These are phyloP conservation scores for Aspergillus affinis DNA, from an alignment of 495 filamentous ascomycete genomes.

Conservation along the genomic window DNA sequence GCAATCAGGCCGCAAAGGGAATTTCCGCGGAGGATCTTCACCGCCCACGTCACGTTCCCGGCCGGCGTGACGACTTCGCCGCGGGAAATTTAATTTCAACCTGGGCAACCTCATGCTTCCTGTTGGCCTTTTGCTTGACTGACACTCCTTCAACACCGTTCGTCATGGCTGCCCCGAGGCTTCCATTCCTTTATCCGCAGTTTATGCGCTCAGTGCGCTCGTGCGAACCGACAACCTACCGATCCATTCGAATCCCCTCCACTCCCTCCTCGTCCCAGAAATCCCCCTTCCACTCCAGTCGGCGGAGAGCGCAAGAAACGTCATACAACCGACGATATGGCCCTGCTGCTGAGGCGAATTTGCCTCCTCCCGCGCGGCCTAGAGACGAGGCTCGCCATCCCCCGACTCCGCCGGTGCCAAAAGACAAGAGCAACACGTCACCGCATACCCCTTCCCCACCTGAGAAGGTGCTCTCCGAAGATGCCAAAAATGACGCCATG, in stretches of 20 bases:
- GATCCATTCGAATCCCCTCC: conserved; percentile 28
- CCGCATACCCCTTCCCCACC: conserved; percentile 15
- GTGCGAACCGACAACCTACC: conserved; percentile 37
- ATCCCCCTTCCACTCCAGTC: conserved; percentile 42
- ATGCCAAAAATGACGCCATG: conserved; percentile 1
- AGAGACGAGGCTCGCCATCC: conserved; percentile 25
- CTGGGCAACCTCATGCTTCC: conserved; percentile 6
- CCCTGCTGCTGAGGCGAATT: conserved; percentile 46
- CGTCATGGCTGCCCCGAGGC: conserved; percentile 64
- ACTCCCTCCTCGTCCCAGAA: conserved; percentile 17
- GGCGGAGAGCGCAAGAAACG: conserved; percentile 35
- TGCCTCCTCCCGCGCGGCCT: conserved; percentile 36
- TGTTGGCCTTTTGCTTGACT: conserved; percentile 3
- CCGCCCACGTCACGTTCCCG: conserved; percentile 32
- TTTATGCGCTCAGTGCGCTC: conserved; percentile 50
- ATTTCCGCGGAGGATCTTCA: conserved; percentile 37
- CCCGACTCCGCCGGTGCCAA: conserved; percentile 21
- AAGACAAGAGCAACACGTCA: conserved; percentile 16
- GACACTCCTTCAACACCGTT: not conserved
- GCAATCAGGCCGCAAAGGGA: conserved; percentile 1
- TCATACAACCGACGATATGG: conserved; percentile 52
- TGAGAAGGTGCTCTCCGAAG: conserved; percentile 13
- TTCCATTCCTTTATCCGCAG: conserved; percentile 76
- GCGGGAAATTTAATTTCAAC: conserved; percentile 31
- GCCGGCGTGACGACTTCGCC: conserved; percentile 24